Percentiles rank a stretch among this genome's conserved stretches.
phyloP scores from a whole-genome alignment of 1,284 basidiomycete species.

The Violaceomyces palustris region DNA sequence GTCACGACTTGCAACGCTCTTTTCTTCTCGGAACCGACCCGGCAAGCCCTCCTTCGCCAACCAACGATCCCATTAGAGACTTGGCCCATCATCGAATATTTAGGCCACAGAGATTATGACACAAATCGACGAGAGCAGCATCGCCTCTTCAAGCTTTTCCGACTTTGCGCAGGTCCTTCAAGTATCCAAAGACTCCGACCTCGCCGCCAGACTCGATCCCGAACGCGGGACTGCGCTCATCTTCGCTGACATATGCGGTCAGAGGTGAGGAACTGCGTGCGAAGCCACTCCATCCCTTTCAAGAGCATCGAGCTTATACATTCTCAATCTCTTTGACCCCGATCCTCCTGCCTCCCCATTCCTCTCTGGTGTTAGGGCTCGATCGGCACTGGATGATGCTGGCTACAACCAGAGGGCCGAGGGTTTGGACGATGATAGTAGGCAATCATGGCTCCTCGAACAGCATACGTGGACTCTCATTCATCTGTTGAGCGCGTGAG shows the following conservation, averaged over 20 bases:
- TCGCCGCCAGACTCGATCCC: constrained; percentile 23
- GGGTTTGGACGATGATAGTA: constrained; percentile 20
- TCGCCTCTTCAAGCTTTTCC: constrained; percentile 42
- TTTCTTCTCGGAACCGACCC: no score
- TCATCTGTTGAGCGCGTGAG: constrained; percentile 33
- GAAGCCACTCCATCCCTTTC: no score
- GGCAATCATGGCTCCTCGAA: constrained; percentile 35
- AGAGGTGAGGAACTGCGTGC: constrained; percentile 2
- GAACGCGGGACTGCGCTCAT: constrained; percentile 34
- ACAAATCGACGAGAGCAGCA: constrained; percentile 15
- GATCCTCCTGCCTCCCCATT: no score
- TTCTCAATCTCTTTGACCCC: neutral
- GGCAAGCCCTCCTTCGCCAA: no score
- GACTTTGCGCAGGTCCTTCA: constrained; percentile 39
- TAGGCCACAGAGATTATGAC: neutral
- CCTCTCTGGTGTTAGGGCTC: no score
- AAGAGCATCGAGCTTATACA: neutral
- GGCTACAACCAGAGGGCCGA: constrained; percentile 10
- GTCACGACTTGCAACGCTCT: no score
- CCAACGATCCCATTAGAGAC: neutral
- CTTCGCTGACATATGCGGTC: constrained; percentile 38
- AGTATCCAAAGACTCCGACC: constrained; percentile 24
- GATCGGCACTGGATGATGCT: constrained; percentile 29
- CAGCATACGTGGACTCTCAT: constrained; percentile 41
- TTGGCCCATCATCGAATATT: neutral